A percentile compares a stretch with the other conserved stretches of the same genome.
phyloP scores from a whole-genome alignment of 164 flowering plant genomes.

The Litsea cubeba region DNA sequence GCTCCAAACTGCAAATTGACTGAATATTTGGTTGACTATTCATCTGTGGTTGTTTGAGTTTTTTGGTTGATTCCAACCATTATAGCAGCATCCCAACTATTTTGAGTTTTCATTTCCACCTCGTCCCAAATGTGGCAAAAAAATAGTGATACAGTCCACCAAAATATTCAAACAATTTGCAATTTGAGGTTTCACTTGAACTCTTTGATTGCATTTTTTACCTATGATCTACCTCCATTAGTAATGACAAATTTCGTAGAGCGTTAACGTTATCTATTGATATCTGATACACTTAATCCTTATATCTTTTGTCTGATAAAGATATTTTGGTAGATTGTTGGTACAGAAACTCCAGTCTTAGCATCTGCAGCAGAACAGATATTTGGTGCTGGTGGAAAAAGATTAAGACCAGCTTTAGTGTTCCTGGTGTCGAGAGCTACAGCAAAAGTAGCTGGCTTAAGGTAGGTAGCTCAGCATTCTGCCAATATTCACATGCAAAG shows the following conservation, averaged over 20 bases:
- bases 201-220: background rate
- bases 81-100: background rate
- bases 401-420: conserved; percentile 94
- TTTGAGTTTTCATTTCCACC: background rate
- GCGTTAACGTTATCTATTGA: background rate
- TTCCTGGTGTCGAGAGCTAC: conserved; percentile 90
- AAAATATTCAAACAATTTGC: background rate
- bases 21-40: background rate
- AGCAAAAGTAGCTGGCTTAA: conserved; percentile 57
- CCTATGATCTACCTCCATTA: background rate
- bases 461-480: conserved; percentile 35
- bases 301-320: conserved; percentile 24
- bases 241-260: background rate
- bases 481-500: background rate
- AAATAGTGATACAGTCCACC: background rate
- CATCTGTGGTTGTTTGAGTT: background rate
- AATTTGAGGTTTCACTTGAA: background rate
- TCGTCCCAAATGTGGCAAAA: background rate
- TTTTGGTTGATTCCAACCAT: too few species aligned
- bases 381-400: conserved; percentile 98
- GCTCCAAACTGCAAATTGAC: background rate
- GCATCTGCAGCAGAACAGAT: conserved; percentile 97
- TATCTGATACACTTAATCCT: background rate
- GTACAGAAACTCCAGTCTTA: conserved; percentile 91
- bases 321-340: conserved; percentile 59